Percentiles rank a stretch among this genome's conserved stretches.
phyloP scores from a whole-genome alignment of 1,284 basidiomycete genomes.

The Macrocystidia cucumis region DNA sequence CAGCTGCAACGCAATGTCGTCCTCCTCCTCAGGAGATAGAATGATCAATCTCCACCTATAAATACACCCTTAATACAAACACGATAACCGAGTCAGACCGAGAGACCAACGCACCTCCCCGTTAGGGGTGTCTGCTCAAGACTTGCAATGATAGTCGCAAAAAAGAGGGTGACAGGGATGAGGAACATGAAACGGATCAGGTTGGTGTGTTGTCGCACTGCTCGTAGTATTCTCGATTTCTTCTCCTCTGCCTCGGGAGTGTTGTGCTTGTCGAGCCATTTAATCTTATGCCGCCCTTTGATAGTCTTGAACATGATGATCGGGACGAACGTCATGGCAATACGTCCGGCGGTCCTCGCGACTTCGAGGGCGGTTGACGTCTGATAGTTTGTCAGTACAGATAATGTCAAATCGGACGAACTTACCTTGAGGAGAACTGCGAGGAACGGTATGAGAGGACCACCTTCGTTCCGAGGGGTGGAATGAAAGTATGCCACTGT shows the following conservation, averaged over 20 bases:
- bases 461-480: conserved; percentile 22
- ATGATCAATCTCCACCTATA: conserved; percentile 83
- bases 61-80: no score
- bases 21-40: conserved; percentile 86
- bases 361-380: conserved; percentile 54
- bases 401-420: not conserved
- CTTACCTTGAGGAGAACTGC: conserved; percentile 33
- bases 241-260: conserved; percentile 42
- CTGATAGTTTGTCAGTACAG: conserved; percentile 19
- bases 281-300: conserved; percentile 42
- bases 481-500: no score
- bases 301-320: conserved; percentile 51
- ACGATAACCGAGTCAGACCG: conserved; percentile 5
- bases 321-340: conserved; percentile 68
- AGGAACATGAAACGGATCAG: conserved; percentile 55
- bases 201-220: conserved; percentile 38
- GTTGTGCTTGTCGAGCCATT: conserved; percentile 44
- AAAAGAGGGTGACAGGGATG: conserved; percentile 65
- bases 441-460: conserved; percentile 27
- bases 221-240: conserved; percentile 34
- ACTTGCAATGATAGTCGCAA: conserved; percentile 68
- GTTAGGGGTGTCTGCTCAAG: conserved; percentile 80
- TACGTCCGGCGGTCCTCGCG: conserved; percentile 54
- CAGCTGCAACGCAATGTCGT: conserved; percentile 71
- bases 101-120: conserved; percentile 48